phyloP scores from a whole-genome alignment of 805 yeast genomes.

The Jamesozyma jinghongensis region DNA sequence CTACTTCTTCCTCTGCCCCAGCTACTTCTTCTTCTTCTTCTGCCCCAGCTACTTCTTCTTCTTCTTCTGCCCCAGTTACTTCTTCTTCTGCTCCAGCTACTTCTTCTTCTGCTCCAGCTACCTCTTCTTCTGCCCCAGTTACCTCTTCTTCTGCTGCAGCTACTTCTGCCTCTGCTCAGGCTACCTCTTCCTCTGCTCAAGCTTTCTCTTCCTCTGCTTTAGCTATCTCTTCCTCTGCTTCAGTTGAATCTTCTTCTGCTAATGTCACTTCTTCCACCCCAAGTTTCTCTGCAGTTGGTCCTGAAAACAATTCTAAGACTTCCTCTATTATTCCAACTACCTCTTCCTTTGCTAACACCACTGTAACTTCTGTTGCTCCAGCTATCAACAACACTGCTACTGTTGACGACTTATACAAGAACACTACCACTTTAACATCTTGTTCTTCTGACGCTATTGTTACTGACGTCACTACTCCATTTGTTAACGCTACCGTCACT shows the following conservation, averaged over 20 bases:
- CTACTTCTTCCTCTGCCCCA: not conserved
- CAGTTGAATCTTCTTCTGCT: not conserved
- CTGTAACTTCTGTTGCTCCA: not conserved
- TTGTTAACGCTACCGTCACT: constrained; percentile 1
- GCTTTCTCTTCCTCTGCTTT: too few relatives aligned
- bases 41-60: not conserved
- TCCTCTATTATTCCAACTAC: too few relatives aligned
- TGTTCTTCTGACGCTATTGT: not conserved
- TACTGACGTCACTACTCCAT: not conserved
- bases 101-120: too few relatives aligned
- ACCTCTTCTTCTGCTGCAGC: not conserved
- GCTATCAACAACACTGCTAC: not conserved
- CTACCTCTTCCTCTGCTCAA: not conserved
- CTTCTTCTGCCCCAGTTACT: too few relatives aligned
- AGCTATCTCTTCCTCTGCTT: not conserved
- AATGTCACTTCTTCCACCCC: not conserved
- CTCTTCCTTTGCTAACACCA: not conserved
- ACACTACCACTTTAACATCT: constrained; percentile 1
- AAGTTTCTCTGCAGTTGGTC: too few relatives aligned
- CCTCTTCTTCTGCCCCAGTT: too few relatives aligned
- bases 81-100: too few relatives aligned
- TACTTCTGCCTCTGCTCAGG: not conserved
- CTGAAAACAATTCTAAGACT: too few relatives aligned
- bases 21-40: not conserved
- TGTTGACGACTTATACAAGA: not conserved